Base-by-base conservation (phyloP, 202 grass and related monocot genomes). In the Zoysia matrella region DNA sequence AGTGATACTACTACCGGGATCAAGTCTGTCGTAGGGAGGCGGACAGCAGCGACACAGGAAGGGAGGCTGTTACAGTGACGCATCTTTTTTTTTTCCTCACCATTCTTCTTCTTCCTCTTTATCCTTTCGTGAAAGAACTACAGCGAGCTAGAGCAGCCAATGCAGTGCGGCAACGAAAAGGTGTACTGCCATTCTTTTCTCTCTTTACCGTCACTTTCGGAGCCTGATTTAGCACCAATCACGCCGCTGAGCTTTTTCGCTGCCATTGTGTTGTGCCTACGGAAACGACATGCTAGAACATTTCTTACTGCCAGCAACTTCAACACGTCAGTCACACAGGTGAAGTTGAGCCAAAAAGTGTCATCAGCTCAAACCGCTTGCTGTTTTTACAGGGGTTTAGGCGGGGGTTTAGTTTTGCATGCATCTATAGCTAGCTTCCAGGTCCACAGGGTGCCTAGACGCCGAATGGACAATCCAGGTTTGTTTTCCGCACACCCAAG, bases 201-300 rank as follows among this genome's bases (percentile, higher is more conserved):
- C 66, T 14, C 89, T 91, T 88, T 85, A 83, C 60, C 82, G 80
- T 56, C 77, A 6, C 85, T 84, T 84, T 91, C 63, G 60, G 85
- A 74, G 77, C 72, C 81, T 69, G 82, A 80, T 85, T 87, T 81
- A 65, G 66, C 89, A 78, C 61, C 81, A 84, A 84, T 88, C 81
- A 81, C 72, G 77, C 72, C 46, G 7, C 14, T 7, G 58, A 54
- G 64, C 77, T 83, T 91, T 74, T 14, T 6, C 6, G 46, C 16
- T 72, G 36, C 65, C 40, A 47, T 22, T 22, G 22, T 22, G 22
- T 66, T 80, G 76, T 66, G 52, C 56, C 52, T 52, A 54, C 7
- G 8, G n/a, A 1, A 3, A 60, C n/a, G 8, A 36, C 54, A 30
- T 9, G 4, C 18, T 30, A 22, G 2, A 36, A 69, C 52, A n/a